These are phyloP conservation scores for Blastobotrys proliferans DNA, from an alignment of 1,139 yeast species.

Conservation along the genomic window DNA sequence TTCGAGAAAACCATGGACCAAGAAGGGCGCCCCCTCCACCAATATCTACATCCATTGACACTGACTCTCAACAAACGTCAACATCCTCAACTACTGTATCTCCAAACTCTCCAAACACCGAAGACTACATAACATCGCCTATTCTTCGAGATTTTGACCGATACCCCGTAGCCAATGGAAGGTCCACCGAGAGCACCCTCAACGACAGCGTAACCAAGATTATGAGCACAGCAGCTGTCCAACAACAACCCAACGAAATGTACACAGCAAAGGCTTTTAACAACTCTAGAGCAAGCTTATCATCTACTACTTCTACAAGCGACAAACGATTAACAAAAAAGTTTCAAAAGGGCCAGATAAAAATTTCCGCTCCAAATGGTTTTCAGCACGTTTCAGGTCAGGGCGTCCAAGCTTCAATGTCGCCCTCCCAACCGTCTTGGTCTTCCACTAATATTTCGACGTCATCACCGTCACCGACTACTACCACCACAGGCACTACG, in stretches of 20 bases:
- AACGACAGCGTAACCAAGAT: conserved; percentile 12
- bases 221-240: conserved; percentile 14
- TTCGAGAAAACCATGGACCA: conserved; percentile 4
- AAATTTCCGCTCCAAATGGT: conserved; percentile 17
- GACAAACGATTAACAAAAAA: conserved; percentile 8
- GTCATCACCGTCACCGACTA: not conserved
- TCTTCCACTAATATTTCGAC: not conserved
- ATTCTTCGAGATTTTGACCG: conserved; percentile 17
- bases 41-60: not conserved
- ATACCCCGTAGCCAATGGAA: conserved; percentile 12
- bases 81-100: too few species aligned
- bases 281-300: conserved; percentile 3
- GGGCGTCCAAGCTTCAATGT: conserved; percentile 1
- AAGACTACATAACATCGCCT: conserved; percentile 10
- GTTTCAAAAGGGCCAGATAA: conserved; percentile 13
- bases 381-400: conserved; percentile 16
- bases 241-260: too few species aligned
- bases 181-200: not conserved
- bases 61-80: too few species aligned
- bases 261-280: too few species aligned
- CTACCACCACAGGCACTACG: not conserved
- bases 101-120: not conserved
- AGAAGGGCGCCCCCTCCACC: conserved; percentile 2
- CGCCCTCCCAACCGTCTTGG: not conserved
- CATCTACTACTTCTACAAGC: not conserved